Evolutionary conservation across 345 rosid species (phyloP).

Genomic region (Cardiospermum halicacabum): DNA sequence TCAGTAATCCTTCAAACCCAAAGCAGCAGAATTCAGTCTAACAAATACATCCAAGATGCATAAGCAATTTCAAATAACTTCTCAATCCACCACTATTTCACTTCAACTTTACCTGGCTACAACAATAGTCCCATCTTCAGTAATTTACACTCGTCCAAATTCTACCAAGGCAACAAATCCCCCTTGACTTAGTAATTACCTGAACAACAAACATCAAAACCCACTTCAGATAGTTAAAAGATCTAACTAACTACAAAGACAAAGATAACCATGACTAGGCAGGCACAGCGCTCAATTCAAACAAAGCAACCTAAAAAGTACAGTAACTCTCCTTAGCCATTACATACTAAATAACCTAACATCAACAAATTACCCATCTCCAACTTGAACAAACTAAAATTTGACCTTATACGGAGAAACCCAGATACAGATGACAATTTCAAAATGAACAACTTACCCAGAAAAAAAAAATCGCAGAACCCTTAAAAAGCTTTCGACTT

Average conservation of each 20-base stretch:
- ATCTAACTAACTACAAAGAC: not conserved
- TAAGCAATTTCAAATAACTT: constrained; percentile 6
- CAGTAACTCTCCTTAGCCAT: not conserved
- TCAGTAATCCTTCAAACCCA: constrained; percentile 16
- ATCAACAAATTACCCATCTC: not conserved
- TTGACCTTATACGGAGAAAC: constrained; percentile 12
- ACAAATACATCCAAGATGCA: constrained; percentile 2
- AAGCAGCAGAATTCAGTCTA: constrained; percentile 5
- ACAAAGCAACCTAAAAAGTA: constrained; percentile 1
- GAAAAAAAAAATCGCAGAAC: constrained; percentile 6
- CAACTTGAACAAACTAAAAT: not conserved
- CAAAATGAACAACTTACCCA: constrained; percentile 5
- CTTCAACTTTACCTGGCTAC: not conserved
- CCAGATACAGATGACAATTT: constrained; percentile 14
- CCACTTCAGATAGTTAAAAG: constrained; percentile 9
- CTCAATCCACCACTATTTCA: not conserved
- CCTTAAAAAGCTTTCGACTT: constrained; percentile 15
- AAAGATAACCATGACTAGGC: not conserved
- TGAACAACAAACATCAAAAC: constrained; percentile 21
- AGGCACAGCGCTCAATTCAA: not conserved
- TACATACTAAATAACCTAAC: not conserved
- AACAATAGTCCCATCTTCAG: constrained; percentile 3
- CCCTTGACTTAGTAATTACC: constrained; percentile 20
- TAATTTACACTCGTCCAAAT: constrained; percentile 1
- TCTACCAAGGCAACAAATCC: constrained; percentile 6